phyloP scores from a whole-genome alignment of 176 grass and related monocot genomes.

The Thinopyrum elongatum region DNA sequence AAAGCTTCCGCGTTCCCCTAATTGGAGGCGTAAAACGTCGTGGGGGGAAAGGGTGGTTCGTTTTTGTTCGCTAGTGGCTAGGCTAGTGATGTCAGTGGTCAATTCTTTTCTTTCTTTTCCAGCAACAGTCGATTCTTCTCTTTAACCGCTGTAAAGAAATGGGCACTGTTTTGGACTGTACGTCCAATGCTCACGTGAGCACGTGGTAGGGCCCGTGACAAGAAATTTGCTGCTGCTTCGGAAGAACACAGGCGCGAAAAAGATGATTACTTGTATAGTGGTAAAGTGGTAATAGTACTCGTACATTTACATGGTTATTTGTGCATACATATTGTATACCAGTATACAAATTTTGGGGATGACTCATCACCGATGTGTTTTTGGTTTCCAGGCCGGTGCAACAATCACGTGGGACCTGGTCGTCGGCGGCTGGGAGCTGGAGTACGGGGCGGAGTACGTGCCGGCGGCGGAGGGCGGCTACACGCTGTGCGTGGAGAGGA shows the following conservation, averaged over 20 bases:
- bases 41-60: not conserved
- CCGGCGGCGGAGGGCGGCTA: constrained; percentile 69
- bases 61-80: constrained; percentile 23
- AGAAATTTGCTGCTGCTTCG: not conserved
- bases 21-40: not conserved
- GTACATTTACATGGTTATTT: no score
- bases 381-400: constrained; percentile 55
- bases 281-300: no score
- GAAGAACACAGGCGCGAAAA: no score
- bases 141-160: constrained; percentile 34
- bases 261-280: no score
- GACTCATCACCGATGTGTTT: not conserved
- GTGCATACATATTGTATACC: no score
- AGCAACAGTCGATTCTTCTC: not conserved
- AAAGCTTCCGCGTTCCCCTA: not conserved
- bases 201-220: constrained; percentile 15
- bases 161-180: not conserved
- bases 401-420: constrained; percentile 95
- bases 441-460: constrained; percentile 93
- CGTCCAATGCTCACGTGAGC: constrained; percentile 25
- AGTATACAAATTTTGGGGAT: not conserved
- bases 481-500: constrained; percentile 80
- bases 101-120: not conserved
- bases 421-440: constrained; percentile 86
- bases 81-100: not conserved